Percentiles rank a stretch among this genome's conserved stretches.
phyloP scores from a whole-genome alignment of 2,329 filamentous ascomycete species.

The Ceratocystis cubensis region DNA sequence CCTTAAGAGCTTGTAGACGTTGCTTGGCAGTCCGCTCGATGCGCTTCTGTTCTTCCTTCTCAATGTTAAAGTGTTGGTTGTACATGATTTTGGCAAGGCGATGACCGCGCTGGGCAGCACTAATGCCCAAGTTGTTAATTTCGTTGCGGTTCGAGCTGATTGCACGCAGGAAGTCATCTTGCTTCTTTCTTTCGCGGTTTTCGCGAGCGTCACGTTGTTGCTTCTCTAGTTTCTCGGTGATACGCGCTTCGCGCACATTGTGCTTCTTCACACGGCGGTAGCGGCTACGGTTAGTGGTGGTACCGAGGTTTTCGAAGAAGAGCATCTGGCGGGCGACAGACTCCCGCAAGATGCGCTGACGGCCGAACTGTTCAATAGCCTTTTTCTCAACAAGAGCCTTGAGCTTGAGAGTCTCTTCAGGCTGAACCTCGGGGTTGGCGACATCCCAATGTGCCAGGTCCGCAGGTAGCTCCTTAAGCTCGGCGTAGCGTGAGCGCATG shows the following conservation, averaged over 20 bases:
- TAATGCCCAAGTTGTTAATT: conserved; percentile 53
- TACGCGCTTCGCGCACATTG: conserved; percentile 82
- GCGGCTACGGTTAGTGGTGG: conserved; percentile 84
- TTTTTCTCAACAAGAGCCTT: conserved; percentile 94
- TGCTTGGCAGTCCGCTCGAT: conserved; percentile 97
- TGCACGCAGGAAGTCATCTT: conserved; percentile 78
- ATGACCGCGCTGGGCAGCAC: conserved; percentile 61
- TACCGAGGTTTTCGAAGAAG: conserved; percentile 87
- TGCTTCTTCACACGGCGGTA: conserved; percentile 97
- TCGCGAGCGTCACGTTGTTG: conserved; percentile 94
- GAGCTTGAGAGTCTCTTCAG: conserved; percentile 72
- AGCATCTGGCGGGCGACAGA: conserved; percentile 86
- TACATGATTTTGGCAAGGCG: conserved; percentile 87
- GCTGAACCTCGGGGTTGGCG: conserved; percentile 50
- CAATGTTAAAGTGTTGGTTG: conserved; percentile 83
- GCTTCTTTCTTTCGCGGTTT: conserved; percentile 95
- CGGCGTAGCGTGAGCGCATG: conserved; percentile 70
- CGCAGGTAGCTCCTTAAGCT: conserved; percentile 70
- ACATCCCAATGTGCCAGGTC: conserved; percentile 83
- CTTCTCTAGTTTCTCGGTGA: conserved; percentile 98
- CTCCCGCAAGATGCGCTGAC: conserved; percentile 75
- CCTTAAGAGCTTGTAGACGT: conserved; percentile 95
- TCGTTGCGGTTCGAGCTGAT: conserved; percentile 73
- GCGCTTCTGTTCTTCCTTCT: conserved; percentile 98
- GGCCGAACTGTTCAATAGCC: conserved; percentile 72